Evolutionary conservation across 1,284 basidiomycete genomes (phyloP).

Genomic region (Trichosporon ovoides): DNA sequence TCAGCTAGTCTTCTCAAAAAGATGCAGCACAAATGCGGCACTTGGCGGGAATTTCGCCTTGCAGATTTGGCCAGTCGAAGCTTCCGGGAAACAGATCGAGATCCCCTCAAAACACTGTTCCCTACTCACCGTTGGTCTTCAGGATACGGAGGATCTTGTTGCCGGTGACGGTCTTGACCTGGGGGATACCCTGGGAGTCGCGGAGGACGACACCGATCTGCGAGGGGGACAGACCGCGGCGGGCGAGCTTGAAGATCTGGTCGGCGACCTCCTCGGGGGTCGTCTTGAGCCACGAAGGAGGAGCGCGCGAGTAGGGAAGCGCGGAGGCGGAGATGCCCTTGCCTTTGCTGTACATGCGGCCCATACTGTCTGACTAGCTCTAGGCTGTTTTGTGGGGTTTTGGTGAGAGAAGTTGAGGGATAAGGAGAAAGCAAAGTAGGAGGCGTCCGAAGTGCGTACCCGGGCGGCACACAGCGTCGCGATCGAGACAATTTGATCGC

Average conservation of each 20-base stretch:
- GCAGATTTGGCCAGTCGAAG: not conserved
- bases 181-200: slow-evolving; percentile 94
- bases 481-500: too few relatives aligned
- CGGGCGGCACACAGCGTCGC: too few relatives aligned
- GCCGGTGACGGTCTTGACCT: slow-evolving; percentile 94
- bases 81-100: too few relatives aligned
- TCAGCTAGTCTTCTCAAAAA: not conserved
- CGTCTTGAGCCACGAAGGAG: slow-evolving; percentile 95
- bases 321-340: slow-evolving; percentile 99
- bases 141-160: slow-evolving; percentile 99
- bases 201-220: slow-evolving; percentile 97
- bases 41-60: too few relatives aligned
- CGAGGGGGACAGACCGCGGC: slow-evolving; percentile 95
- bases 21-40: too few relatives aligned
- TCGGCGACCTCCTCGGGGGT: slow-evolving; percentile 92
- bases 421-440: not conserved
- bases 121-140: slow-evolving; percentile 77
- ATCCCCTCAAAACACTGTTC: too few relatives aligned
- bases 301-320: slow-evolving; percentile 91
- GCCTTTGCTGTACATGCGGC: slow-evolving; percentile 56
- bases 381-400: slow-evolving; percentile 1
- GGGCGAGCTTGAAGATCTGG: slow-evolving; percentile 94
- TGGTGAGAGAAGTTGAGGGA: slow-evolving; percentile 4
- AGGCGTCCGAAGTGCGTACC: too few relatives aligned
- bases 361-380: too few relatives aligned